These are phyloP conservation scores for Didymella segeticola DNA, from an alignment of 2,329 filamentous ascomycete genomes.

Conservation along the genomic window DNA sequence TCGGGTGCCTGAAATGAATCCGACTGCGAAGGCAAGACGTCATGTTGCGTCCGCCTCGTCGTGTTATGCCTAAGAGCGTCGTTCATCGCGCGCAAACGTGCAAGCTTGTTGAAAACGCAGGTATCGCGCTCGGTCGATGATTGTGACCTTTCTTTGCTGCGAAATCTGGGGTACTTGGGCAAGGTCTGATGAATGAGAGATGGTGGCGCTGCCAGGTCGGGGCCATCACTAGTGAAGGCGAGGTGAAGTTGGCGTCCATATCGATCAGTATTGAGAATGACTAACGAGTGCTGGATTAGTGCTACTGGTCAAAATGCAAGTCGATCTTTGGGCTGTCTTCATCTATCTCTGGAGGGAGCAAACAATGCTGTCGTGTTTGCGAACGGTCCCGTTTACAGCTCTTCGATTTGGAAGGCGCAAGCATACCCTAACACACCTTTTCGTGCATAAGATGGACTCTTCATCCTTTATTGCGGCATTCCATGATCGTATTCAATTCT, in stretches of 20 bases:
- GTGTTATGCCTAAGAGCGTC: neutral
- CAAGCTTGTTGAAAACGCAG: neutral
- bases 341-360: neutral
- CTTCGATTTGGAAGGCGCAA: neutral
- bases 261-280: neutral
- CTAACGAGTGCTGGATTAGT: neutral
- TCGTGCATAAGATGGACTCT: too few relatives aligned
- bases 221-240: neutral
- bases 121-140: neutral
- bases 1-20: neutral
- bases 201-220: neutral
- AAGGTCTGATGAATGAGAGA: neutral
- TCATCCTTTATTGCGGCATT: too few relatives aligned
- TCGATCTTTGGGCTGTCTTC: neutral
- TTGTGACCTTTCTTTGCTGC: neutral
- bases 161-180: too few relatives aligned
- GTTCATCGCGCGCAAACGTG: neutral
- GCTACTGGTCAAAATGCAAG: neutral
- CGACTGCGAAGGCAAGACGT: neutral
- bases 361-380: neutral
- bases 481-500: neutral
- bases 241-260: neutral
- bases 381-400: neutral
- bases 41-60: neutral
- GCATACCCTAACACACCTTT: too few relatives aligned